Percentiles rank a stretch among this genome's conserved stretches.
Evolutionary conservation across 1,284 basidiomycete genomes (phyloP).

Genomic region (Microbotryum intermedium): DNA sequence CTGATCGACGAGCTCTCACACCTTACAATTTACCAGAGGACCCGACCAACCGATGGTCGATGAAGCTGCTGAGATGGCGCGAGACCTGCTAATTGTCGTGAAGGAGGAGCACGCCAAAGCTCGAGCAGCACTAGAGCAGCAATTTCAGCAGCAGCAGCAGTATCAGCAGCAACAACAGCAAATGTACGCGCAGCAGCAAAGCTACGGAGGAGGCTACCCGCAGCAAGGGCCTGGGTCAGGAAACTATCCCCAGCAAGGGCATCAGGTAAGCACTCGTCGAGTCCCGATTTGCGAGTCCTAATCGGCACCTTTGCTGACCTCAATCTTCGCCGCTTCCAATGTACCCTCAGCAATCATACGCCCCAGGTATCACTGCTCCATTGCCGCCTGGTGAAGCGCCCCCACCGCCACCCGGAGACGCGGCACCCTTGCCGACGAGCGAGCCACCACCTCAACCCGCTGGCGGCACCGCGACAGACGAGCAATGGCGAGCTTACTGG

Average conservation of each 20-base stretch:
- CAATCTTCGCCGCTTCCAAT: background rate
- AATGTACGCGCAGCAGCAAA: background rate
- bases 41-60: constrained; percentile 80
- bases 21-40: constrained; percentile 48
- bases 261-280: constrained; percentile 15
- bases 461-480: constrained; percentile 10
- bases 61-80: constrained; percentile 75
- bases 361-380: constrained; percentile 25
- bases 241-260: constrained; percentile 3
- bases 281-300: background rate
- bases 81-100: constrained; percentile 80
- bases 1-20: background rate
- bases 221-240: background rate
- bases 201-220: background rate
- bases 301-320: background rate
- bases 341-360: constrained; percentile 14
- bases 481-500: constrained; percentile 28
- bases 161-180: background rate
- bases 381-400: constrained; percentile 27
- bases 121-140: constrained; percentile 15
- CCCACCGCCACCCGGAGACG: constrained; percentile 9
- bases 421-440: background rate
- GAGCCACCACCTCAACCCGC: constrained; percentile 1
- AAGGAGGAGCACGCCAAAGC: constrained; percentile 77
- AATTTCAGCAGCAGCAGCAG: constrained; percentile 13